Conservation (phyloP, 2,329 filamentous ascomycete species). For the Hymenoscyphus occultus region DNA sequence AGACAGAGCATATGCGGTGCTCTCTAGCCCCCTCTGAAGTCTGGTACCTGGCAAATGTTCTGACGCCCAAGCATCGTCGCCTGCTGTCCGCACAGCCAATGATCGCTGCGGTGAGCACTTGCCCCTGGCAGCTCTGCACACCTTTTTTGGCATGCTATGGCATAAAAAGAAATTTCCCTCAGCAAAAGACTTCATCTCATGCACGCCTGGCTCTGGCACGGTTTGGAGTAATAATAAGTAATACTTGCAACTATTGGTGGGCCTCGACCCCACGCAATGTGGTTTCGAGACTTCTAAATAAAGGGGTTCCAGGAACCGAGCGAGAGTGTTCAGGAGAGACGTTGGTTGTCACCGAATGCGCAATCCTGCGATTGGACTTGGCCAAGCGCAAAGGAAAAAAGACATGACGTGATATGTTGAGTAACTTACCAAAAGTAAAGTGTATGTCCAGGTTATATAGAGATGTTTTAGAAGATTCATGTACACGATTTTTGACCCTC, state of each 20-base stretch:
- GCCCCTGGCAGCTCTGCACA: not conserved
- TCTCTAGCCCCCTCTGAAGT: not conserved
- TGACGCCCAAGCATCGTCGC: conserved; percentile 1
- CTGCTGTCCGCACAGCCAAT: conserved; percentile 3
- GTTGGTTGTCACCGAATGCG: not conserved
- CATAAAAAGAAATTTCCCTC: not conserved
- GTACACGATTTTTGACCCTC: too few species aligned
- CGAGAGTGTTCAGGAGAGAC: not conserved
- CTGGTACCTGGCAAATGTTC: conserved; percentile 1
- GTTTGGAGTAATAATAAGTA: not conserved
- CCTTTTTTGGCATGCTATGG: not conserved
- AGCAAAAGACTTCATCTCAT: not conserved
- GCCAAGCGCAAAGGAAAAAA: not conserved
- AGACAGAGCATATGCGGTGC: not conserved
- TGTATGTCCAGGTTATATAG: too few species aligned
- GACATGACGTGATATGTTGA: not conserved
- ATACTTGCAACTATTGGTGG: not conserved
- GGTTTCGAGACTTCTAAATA: not conserved
- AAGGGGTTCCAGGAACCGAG: conserved; percentile 1
- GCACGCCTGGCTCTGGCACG: not conserved
- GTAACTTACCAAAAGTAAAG: too few species aligned
- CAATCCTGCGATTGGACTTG: not conserved
- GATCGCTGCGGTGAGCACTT: conserved; percentile 2
- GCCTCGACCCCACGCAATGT: not conserved
- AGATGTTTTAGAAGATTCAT: too few species aligned